Base-by-base conservation (phyloP, 805 yeast species). In the Metschnikowia picachoensis region DNA sequence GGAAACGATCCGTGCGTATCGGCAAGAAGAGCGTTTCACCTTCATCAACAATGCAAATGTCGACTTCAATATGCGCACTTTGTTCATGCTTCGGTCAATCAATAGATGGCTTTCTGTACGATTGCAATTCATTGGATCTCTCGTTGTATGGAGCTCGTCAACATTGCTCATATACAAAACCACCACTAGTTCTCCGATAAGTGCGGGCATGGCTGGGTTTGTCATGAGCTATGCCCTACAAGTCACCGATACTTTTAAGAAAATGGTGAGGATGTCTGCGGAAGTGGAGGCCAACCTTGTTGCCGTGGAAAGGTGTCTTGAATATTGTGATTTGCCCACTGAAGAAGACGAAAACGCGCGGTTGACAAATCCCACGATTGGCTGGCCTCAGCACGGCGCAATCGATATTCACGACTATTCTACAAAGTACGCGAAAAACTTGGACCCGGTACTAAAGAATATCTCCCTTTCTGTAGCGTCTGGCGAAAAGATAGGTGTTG, bases 401-500 rank as follows among this genome's bases (percentile, higher is more conserved):
- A 39, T 54, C 8, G 37, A 35, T 5, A 32, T 52, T 28, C 35
- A 42, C 6, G 28, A 87, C 56, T 92, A 89, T 63, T 80, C 89
- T n/a, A 82, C 97, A 4, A 77, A 87, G 48, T 92, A 92, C 61
- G 81, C 97, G 64, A 79, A 82, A 12, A 90, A 84, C 48, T 74
- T 92, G 52, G 96, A 87, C 41, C 76, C 86, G 15, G 94, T 88
- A 4, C 72, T 92, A 66, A 85, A 82, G 57, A 71, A 82, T 47
- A 78, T 92, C 56, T 74, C 70, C 47, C 60, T 92, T 20, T 67
- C 76, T 11, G 80, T 92, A 56, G 74, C 80, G 39, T 80, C 91
- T 1, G 72, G 78, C 47, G 97, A 92, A 62, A 92, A 92, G 65
- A 74, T 91, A 60, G 98, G 98, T 51, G 90, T 91, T 65, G 97